Percentiles rank a stretch among this genome's conserved stretches.
Conservation (phyloP, 108 stramenopile species). For the Nitzschia sp. region DNA sequence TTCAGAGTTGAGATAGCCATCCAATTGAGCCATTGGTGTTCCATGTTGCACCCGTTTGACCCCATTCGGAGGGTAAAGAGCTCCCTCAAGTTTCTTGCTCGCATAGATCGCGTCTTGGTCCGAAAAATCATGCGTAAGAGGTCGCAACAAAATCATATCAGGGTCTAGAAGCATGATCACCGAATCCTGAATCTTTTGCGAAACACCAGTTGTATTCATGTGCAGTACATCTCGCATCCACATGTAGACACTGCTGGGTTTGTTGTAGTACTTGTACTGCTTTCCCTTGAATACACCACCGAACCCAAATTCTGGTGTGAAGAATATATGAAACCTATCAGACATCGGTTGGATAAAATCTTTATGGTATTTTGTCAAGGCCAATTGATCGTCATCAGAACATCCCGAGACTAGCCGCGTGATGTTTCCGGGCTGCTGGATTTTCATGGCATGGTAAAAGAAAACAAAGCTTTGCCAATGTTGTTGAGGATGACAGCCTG, state of each 20-base stretch:
- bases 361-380: constrained; percentile 26
- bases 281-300: constrained; percentile 1
- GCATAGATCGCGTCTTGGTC: constrained; percentile 14
- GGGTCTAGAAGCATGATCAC: constrained; percentile 93
- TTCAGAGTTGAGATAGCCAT: constrained; percentile 81
- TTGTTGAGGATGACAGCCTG: constrained; percentile 83
- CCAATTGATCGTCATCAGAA: constrained; percentile 14
- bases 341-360: constrained; percentile 42
- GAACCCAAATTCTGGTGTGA: constrained; percentile 73
- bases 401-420: constrained; percentile 87
- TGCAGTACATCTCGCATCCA: constrained; percentile 63
- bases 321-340: constrained; percentile 58
- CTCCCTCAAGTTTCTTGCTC: not conserved
- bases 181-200: constrained; percentile 39
- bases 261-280: constrained; percentile 89
- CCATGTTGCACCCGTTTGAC: constrained; percentile 60
- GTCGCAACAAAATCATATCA: constrained; percentile 88
- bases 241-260: constrained; percentile 75
- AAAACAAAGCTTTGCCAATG: constrained; percentile 88
- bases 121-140: constrained; percentile 70
- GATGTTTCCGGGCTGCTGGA: constrained; percentile 77
- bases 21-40: constrained; percentile 79
- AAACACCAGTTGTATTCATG: constrained; percentile 31
- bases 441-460: constrained; percentile 58
- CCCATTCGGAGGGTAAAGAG: not conserved